Evolutionary conservation across 495 filamentous ascomycete species (phyloP).

Genomic region (Penicillium fimorum): DNA sequence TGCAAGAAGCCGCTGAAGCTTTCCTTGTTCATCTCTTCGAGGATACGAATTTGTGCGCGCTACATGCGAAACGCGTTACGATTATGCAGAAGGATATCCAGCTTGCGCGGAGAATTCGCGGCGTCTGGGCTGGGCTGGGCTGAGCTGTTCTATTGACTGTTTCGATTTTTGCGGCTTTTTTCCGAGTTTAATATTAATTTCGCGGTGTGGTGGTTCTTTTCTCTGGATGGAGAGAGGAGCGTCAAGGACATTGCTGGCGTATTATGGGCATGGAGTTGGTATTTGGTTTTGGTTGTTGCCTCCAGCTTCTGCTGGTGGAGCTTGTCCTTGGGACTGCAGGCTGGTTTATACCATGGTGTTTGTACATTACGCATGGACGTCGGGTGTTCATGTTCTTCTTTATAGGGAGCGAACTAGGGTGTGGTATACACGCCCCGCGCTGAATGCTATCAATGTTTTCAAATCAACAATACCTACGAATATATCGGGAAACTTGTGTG

Average conservation of each 20-base stretch:
- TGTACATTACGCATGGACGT: constrained; percentile 29
- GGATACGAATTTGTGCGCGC: constrained; percentile 91
- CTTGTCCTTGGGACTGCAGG: constrained; percentile 1
- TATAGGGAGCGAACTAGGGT: constrained; percentile 14
- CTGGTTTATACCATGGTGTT: constrained; percentile 20
- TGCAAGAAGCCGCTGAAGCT: constrained; percentile 90
- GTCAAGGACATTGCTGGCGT: constrained; percentile 10
- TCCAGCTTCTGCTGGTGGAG: constrained; percentile 1
- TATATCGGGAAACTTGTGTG: background rate
- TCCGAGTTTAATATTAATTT: constrained; percentile 11
- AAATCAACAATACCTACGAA: background rate
- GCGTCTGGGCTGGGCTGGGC: constrained; percentile 63
- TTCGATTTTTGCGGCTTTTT: constrained; percentile 8
- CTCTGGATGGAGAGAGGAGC: background rate
- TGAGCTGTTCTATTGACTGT: constrained; percentile 26
- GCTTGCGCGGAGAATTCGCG: constrained; percentile 79
- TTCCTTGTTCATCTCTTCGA: constrained; percentile 94
- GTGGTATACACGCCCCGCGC: background rate
- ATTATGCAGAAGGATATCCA: constrained; percentile 98
- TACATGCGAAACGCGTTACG: constrained; percentile 93
- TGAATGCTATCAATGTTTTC: background rate
- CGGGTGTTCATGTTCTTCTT: constrained; percentile 14
- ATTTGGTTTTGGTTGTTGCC: constrained; percentile 2
- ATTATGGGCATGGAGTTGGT: constrained; percentile 19
- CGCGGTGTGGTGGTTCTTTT: background rate